Conservation (phyloP, 345 rosid species). For the Hevea brasiliensis region DNA sequence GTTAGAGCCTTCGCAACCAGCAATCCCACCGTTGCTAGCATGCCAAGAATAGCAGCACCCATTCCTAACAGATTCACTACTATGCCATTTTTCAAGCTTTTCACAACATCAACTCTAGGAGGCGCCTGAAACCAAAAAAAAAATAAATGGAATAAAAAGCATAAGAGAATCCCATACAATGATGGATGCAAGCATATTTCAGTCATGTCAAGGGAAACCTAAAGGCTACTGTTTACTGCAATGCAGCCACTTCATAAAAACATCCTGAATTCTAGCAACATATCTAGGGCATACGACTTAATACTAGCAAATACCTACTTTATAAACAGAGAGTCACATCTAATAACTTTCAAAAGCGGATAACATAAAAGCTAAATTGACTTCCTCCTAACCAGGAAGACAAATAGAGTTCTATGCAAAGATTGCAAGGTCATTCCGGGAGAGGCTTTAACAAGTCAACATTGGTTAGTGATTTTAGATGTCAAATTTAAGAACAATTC, state of each 20-base stretch:
- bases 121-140: conserved; percentile 65
- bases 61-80: conserved; percentile 77
- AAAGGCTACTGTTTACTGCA: neutral
- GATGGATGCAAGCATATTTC: neutral
- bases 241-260: neutral
- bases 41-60: conserved; percentile 91
- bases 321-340: no score
- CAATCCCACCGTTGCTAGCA: conserved; percentile 93
- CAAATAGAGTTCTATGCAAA: no score
- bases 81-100: conserved; percentile 82
- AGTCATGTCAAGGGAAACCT: neutral
- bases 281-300: no score
- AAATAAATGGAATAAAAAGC: neutral
- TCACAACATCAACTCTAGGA: conserved; percentile 94
- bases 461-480: no score
- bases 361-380: no score
- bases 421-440: no score
- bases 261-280: conserved; percentile 6
- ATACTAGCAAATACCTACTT: no score
- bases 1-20: conserved; percentile 92
- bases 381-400: no score
- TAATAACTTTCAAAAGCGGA: no score
- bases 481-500: no score
- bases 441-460: no score
- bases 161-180: neutral